Evolutionary conservation across 768 basidiomycete genomes (phyloP), one percentile per base, ranked within the genome.

Genomic region (Boletus sp.): DNA sequence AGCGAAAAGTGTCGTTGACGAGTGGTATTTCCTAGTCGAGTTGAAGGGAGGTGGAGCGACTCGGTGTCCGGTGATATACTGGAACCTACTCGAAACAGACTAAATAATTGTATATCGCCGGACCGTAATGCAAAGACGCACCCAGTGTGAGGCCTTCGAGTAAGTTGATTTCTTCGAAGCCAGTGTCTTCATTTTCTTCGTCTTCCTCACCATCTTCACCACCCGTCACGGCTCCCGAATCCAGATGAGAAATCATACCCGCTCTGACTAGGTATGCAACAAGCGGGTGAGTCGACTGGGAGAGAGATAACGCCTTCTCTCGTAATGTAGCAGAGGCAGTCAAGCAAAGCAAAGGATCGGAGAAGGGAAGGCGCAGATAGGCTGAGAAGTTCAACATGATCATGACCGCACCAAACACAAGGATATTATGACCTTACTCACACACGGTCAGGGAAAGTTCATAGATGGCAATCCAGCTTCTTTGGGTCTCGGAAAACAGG

Each of bases 321-420:
- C 93, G 82, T n/a, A 96, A 74, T 1, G 93, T 97, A n/a, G 85
- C 79, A 3, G 90, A 92, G 4, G 86, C 78, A 1, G 93, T 97
- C 29, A 97, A 71, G 63, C 88, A 93, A 27, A 97, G 79, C 11
- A 96, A 70, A 10, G 93, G 93, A 55, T 93, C 83, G 3, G 74
- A 63, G 45, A 87, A 81, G 33, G 79, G 75, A 15, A 92, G 82
- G 32, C 84, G 80, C 29, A 93, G 71, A 67, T 87, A 94, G 0
- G 88, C 92, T 94, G 59, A 30, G 7, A 55, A 59, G 47, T 52
- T 55, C 52, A 49, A 49, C 34, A 49, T 27, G 40, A 30, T 33
- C 34, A 49, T 27, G 40, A 30, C 35, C 19, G 9, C 32, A 41
- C 42, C 37, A 23, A 38, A n/a, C 8, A 29, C 33, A 50, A 45